Conservation (phyloP, 441 rosid species). For the Arabidopsis hybrid region DNA sequence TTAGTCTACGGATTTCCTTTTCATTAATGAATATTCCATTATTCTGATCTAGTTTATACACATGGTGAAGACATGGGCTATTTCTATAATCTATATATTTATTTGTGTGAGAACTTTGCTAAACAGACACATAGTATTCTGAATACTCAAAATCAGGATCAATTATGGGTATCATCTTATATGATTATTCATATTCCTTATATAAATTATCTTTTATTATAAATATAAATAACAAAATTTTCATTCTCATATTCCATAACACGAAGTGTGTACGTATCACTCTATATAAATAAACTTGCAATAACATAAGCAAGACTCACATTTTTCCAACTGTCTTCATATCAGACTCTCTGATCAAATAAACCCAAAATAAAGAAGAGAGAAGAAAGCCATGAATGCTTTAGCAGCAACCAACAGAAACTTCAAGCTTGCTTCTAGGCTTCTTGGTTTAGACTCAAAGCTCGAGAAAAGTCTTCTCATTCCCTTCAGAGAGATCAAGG, state of each 20-base stretch:
- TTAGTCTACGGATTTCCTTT: not conserved
- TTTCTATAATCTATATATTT: not conserved
- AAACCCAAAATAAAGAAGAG: constrained; percentile 20
- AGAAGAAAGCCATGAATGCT: constrained; percentile 71
- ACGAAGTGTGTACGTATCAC: constrained; percentile 34
- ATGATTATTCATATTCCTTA: constrained; percentile 29
- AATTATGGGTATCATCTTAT: constrained; percentile 27
- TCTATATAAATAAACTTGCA: constrained; percentile 28
- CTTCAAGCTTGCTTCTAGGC: constrained; percentile 79
- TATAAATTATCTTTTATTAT: constrained; percentile 11
- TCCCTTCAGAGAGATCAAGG: constrained; percentile 97
- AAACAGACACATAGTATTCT: not conserved
- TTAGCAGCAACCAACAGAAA: constrained; percentile 93
- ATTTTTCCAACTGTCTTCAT: constrained; percentile 14
- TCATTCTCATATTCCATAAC: not conserved
- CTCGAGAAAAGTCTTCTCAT: constrained; percentile 84
- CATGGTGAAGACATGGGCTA: constrained; percentile 5
- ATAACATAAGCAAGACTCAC: constrained; percentile 30
- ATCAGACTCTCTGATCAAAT: constrained; percentile 14
- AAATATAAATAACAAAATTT: not conserved
- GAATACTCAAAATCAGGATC: constrained; percentile 30
- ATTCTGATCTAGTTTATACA: not conserved
- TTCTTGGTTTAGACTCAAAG: constrained; percentile 92
- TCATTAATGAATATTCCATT: not conserved
- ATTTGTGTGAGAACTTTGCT: not conserved